These are phyloP conservation scores for Lactarius akahatsu DNA, from an alignment of 768 basidiomycete species.

Conservation along the genomic window DNA sequence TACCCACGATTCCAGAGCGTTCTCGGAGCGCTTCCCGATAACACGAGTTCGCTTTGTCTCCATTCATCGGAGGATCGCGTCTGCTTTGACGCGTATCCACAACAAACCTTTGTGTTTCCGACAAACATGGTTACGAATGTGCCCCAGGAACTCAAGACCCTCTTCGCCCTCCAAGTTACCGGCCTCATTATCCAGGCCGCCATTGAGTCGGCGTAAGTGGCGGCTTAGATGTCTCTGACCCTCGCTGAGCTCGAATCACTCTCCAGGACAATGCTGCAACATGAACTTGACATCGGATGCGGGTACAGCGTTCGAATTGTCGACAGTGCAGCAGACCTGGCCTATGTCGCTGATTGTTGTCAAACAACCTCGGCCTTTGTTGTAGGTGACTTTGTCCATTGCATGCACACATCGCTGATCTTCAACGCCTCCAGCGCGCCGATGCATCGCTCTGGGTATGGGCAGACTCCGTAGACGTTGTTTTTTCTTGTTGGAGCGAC, in stretches of 20 bases:
- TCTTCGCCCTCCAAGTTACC: not conserved
- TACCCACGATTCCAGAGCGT: not conserved
- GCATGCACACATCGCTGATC: conserved; percentile 5
- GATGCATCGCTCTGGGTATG: conserved; percentile 14
- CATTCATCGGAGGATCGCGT: not conserved
- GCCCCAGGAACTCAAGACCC: not conserved
- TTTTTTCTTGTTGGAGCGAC: not conserved
- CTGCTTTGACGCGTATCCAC: not conserved
- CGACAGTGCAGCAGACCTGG: not conserved
- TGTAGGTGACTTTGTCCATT: conserved; percentile 2
- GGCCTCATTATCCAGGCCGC: not conserved
- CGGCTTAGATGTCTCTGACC: too few species aligned
- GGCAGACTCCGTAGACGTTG: not conserved
- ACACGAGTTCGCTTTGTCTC: not conserved
- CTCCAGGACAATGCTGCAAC: not conserved
- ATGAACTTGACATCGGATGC: not conserved
- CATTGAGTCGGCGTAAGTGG: conserved; percentile 14
- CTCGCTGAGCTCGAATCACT: not conserved
- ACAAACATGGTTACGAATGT: fast-evolving
- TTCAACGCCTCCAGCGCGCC: conserved; percentile 3
- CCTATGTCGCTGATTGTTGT: not conserved
- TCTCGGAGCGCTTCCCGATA: not conserved
- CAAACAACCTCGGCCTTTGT: not conserved
- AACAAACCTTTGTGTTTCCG: not conserved
- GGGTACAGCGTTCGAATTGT: not conserved